phyloP scores from a whole-genome alignment of 352 stramenopile species.

The Phytopythium chamaehyphon region DNA sequence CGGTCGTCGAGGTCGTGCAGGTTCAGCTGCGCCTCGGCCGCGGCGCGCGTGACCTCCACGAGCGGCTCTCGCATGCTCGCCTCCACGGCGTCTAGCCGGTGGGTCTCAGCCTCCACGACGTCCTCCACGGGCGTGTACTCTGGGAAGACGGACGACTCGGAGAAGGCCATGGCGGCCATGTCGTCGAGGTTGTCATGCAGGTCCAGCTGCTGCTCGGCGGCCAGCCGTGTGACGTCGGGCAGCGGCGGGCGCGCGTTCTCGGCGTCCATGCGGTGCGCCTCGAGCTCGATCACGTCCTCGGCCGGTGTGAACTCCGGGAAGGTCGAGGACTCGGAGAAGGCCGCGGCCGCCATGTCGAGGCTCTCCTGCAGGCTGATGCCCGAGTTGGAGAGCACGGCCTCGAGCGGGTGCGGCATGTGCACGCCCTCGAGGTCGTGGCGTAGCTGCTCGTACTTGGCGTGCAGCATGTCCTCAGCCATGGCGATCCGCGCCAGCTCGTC shows the following conservation, averaged over 20 bases:
- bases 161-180: slow-evolving; percentile 46
- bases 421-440: slow-evolving; percentile 17
- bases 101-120: slow-evolving; percentile 28
- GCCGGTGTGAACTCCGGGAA: slow-evolving; percentile 58
- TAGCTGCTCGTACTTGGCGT: slow-evolving; percentile 14
- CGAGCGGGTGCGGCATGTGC: background rate
- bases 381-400: background rate
- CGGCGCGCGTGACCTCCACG: slow-evolving; percentile 9
- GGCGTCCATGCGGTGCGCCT: slow-evolving; percentile 13
- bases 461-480: slow-evolving; percentile 6
- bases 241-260: slow-evolving; percentile 8
- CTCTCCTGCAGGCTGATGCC: slow-evolving; percentile 17
- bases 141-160: slow-evolving; percentile 58
- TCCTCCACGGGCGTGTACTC: slow-evolving; percentile 61
- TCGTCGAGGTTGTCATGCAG: slow-evolving; percentile 42
- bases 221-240: background rate
- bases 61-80: background rate
- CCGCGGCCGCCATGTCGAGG: slow-evolving; percentile 35
- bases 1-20: slow-evolving; percentile 43
- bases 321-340: slow-evolving; percentile 57
- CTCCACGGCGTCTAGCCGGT: slow-evolving; percentile 2
- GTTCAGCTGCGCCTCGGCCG: slow-evolving; percentile 16
- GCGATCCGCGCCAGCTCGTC: slow-evolving; percentile 1
- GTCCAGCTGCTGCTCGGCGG: slow-evolving; percentile 22
- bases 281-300: slow-evolving; percentile 35